phyloP scores from a whole-genome alignment of 164 flowering plant species.

The Vitis cinerea region DNA sequence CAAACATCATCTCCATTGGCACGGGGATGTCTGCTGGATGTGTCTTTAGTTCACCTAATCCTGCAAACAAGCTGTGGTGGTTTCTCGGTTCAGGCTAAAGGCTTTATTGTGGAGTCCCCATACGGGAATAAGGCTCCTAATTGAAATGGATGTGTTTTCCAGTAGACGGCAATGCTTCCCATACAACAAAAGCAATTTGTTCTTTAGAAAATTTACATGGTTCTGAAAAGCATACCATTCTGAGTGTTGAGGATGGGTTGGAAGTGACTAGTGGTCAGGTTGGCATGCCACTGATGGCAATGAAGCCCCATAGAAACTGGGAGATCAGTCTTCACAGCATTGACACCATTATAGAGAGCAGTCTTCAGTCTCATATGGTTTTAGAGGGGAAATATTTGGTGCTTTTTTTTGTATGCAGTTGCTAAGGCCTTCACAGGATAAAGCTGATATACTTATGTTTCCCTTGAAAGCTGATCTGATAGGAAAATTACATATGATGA shows the following conservation, averaged over 20 bases:
- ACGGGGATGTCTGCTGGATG: conserved; percentile 31
- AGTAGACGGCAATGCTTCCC: conserved; percentile 37
- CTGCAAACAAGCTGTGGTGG: conserved; percentile 84
- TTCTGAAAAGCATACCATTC: conserved; percentile 12
- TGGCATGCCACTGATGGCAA: conserved; percentile 41
- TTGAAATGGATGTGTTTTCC: conserved; percentile 34
- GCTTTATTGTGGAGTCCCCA: conserved; percentile 62
- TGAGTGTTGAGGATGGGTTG: conserved; percentile 38
- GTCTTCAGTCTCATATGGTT: conserved; percentile 33
- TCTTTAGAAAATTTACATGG: conserved; percentile 18
- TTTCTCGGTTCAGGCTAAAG: conserved; percentile 59
- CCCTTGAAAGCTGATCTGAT: conserved; percentile 25
- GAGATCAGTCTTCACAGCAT: conserved; percentile 41
- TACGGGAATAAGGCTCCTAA: conserved; percentile 41
- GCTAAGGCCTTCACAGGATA: conserved; percentile 43
- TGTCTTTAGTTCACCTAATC: conserved; percentile 58
- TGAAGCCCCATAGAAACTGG: conserved; percentile 63
- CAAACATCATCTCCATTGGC: too few relatives aligned
- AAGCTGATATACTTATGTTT: conserved; percentile 29
- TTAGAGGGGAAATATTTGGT: conserved; percentile 46
- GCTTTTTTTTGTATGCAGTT: conserved; percentile 48
- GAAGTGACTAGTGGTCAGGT: conserved; percentile 28
- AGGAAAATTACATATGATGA: conserved; percentile 27
- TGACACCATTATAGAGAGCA: conserved; percentile 49
- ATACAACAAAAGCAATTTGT: conserved; percentile 50